Percentiles rank a stretch among this genome's conserved stretches.
Conservation (phyloP, 2,329 filamentous ascomycete genomes). For the Monosporascus ibericus region DNA sequence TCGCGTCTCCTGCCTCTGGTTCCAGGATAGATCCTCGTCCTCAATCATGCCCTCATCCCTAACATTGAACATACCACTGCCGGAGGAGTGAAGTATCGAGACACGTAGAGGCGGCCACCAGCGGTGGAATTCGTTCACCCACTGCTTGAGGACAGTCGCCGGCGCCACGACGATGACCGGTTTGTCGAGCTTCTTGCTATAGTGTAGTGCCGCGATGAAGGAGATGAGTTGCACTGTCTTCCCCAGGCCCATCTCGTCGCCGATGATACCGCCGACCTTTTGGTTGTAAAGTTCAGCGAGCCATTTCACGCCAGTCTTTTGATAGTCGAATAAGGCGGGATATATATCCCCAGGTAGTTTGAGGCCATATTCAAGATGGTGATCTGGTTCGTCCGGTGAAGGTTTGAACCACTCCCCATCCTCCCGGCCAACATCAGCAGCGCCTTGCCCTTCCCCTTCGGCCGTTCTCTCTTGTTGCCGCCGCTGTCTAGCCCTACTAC, state of each 20-base stretch:
- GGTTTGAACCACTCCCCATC: constrained; percentile 72
- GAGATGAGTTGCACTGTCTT: constrained; percentile 74
- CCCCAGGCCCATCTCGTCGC: constrained; percentile 97
- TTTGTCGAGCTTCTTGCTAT: constrained; percentile 77
- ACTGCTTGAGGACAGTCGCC: constrained; percentile 91
- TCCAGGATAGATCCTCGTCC: constrained; percentile 49
- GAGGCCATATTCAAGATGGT: constrained; percentile 67
- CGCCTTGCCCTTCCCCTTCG: constrained; percentile 32
- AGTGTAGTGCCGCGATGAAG: constrained; percentile 85
- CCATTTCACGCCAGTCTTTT: constrained; percentile 96
- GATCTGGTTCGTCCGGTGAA: constrained; percentile 75
- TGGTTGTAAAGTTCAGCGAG: constrained; percentile 87
- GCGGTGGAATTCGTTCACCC: constrained; percentile 96
- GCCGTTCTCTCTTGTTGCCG: constrained; percentile 28
- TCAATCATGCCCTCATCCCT: constrained; percentile 52
- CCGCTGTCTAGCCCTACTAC: constrained; percentile 50
- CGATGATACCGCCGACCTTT: constrained; percentile 86
- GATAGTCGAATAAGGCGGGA: constrained; percentile 89
- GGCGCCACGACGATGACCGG: constrained; percentile 90
- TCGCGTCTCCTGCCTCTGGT: constrained; percentile 37
- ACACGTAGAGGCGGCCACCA: constrained; percentile 99
- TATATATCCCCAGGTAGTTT: constrained; percentile 88
- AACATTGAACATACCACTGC: constrained; percentile 91
- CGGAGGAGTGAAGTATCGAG: constrained; percentile 89
- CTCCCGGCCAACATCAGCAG: constrained; percentile 29